Evolutionary conservation across 148 eudicot genomes (phyloP).

Genomic region (Suaeda aralocaspica): DNA sequence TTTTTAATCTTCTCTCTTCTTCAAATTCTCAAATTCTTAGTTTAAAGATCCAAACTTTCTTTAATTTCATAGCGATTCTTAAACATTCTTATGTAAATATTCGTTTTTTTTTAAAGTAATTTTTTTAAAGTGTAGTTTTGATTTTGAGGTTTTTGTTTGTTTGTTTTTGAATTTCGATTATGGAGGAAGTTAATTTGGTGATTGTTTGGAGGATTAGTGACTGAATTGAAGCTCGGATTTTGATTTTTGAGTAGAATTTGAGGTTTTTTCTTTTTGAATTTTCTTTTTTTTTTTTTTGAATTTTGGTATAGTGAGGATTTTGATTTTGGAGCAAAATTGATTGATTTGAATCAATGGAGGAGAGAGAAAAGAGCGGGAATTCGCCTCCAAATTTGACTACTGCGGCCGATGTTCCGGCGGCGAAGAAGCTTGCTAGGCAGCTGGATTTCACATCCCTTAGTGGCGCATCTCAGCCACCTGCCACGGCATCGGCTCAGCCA

Average conservation of each 20-base stretch:
- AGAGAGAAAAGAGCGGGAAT: constrained; percentile 22
- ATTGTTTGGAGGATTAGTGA: not conserved
- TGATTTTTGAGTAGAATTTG: not conserved
- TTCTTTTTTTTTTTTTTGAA: no score
- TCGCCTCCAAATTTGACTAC: constrained; percentile 16
- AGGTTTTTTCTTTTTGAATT: not conserved
- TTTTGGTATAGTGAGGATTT: no score
- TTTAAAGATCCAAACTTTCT: not conserved
- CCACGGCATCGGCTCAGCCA: constrained; percentile 28
- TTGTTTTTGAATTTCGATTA: not conserved
- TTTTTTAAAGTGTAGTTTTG: not conserved
- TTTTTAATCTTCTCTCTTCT: constrained; percentile 2
- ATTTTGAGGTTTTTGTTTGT: not conserved
- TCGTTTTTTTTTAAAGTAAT: not conserved
- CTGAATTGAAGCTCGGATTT: constrained; percentile 17
- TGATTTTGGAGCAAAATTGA: not conserved
- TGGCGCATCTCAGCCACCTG: constrained; percentile 11
- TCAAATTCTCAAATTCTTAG: not conserved
- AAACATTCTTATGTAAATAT: not conserved
- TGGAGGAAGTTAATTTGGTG: not conserved
- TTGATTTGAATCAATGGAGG: constrained; percentile 22
- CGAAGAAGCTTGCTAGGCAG: constrained; percentile 68
- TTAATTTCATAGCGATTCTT: not conserved
- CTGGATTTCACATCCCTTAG: constrained; percentile 52
- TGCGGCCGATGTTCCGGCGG: constrained; percentile 43